Evolutionary conservation across 441 rosid genomes (phyloP), one percentile per base, ranked within the genome.

Genomic region (Codiaeum variegatum): DNA sequence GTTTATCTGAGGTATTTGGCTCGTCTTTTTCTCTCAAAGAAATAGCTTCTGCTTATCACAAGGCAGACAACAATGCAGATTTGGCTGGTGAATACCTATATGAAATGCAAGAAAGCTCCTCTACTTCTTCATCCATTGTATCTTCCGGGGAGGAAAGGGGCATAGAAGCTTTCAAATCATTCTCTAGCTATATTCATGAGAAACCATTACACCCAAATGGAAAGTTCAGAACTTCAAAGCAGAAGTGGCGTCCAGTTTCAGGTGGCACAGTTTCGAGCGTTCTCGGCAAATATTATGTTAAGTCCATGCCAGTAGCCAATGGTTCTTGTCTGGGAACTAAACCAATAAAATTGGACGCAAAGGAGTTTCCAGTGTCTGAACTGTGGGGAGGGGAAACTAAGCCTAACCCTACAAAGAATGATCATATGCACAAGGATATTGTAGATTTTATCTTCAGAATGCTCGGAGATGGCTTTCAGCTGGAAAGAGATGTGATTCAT

Each of bases 401-500:
- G 52, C 47, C 6, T 15, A 66, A 69, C 56, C 69, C 65, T 29
- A 18, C 76, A 32, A 84, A 67, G 69, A 73, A 78, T 62, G 75
- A 77, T 26, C 59, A 6, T 69, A 64, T 83, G 80, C 86, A 77
- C 13, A 74, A 72, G 65, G 83, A 85, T 36, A 79, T 85, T 83
- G 91, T 83, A 73, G 88, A 82, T 66, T 85, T 90, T 75, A 71
- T 90, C 65, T 79, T 83, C 79, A 84, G 77, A 75, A 72, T 88
- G 85, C 86, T 90, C 3, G 95, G 91, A 54, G 83, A 75, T 67
- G 92, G 92, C 29, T 88, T 84, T 73, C 81, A 71, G 81, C 78
- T 86, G 38, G 79, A 79, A 19, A 77, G 85, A 79, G 82, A 77
- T 69, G 75, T 80, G 75, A 81, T 89, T 69, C 81, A 49, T 28